Evolutionary conservation across 352 stramenopile species (phyloP), one percentile per base, ranked within the genome.

Genomic region (Phytophthora sp.): DNA sequence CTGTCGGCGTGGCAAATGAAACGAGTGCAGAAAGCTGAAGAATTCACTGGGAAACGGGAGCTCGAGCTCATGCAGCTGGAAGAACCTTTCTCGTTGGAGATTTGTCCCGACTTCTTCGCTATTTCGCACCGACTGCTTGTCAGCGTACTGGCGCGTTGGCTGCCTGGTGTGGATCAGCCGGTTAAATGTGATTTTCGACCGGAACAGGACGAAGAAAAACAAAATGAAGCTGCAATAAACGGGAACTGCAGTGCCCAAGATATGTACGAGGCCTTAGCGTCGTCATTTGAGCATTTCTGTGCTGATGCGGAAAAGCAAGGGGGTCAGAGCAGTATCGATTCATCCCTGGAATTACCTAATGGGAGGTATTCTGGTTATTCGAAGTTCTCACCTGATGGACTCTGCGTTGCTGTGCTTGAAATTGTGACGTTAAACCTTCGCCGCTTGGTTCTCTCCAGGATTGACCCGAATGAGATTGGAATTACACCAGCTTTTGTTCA

Each of bases 1-100:
- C 51, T 96, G 3, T 93, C 86, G 3, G 80, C 82, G 23, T 96
- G 88, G 86, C 86, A 96, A 76, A 95, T 96, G 85, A 92, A 95
- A 49, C 86, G 85, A 55, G 94, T 96, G 87, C 86, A 96, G 51
- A 91, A 89, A 54, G 78, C 77, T 0, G 87, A 96, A 69, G 87
- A 95, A 50, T 89, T 90, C 21, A 77, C 74, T 1, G 77, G 82
- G 1, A 89, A 90, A 64, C 73, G 73, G 12, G 82, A 93, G 53
- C 79, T 91, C 20, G 76, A 93, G 42, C 65, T 92, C 20, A 84
- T 84, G 65, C 80, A 89, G 38, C 63, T 96, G 20, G 88, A 95
- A 65, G 82, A 94, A 51, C 85, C 86, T 9, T 96, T 87, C 46
- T 89, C 88, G 23, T 79, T 96, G 35, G 84, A 96, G 78, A 83